Percentiles rank a stretch among this genome's conserved stretches.
Evolutionary conservation across 179 eudicot species (phyloP).

Genomic region (Drosera spatulata): DNA sequence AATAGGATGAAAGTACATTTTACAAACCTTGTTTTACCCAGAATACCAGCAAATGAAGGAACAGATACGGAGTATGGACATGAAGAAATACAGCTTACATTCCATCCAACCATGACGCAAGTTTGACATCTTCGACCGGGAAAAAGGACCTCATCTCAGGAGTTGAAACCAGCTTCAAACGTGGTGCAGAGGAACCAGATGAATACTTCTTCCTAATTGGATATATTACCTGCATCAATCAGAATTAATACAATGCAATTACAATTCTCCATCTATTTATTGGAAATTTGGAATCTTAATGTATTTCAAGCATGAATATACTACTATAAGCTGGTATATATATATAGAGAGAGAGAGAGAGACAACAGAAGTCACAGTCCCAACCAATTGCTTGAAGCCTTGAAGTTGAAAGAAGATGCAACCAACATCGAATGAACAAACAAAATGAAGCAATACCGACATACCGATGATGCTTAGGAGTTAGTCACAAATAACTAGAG

Average conservation of each 20-base stretch:
- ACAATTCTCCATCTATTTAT: too few species aligned
- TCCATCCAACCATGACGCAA: slow-evolving; percentile 82
- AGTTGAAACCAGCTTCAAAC: slow-evolving; percentile 66
- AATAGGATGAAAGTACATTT: neutral
- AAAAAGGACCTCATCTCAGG: slow-evolving; percentile 72
- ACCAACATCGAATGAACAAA: too few species aligned
- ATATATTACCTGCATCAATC: slow-evolving; percentile 47
- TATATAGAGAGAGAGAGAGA: too few species aligned
- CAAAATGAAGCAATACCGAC: too few species aligned
- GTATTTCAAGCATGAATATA: too few species aligned
- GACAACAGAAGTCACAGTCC: too few species aligned
- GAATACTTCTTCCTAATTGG: slow-evolving; percentile 68
- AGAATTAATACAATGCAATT: neutral
- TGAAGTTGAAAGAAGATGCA: too few species aligned
- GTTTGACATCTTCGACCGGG: slow-evolving; percentile 79
- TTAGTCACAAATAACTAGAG: too few species aligned
- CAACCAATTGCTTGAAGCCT: too few species aligned
- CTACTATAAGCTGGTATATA: too few species aligned
- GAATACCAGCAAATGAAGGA: slow-evolving; percentile 1
- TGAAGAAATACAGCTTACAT: slow-evolving; percentile 40
- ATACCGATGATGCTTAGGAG: too few species aligned
- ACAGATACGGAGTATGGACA: neutral
- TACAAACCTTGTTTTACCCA: neutral
- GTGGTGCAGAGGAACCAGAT: slow-evolving; percentile 58
- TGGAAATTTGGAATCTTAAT: too few species aligned